Percentiles rank a stretch among this genome's conserved stretches.
phyloP scores from a whole-genome alignment of 2,329 filamentous ascomycete species.

The Remersonia thermophila region DNA sequence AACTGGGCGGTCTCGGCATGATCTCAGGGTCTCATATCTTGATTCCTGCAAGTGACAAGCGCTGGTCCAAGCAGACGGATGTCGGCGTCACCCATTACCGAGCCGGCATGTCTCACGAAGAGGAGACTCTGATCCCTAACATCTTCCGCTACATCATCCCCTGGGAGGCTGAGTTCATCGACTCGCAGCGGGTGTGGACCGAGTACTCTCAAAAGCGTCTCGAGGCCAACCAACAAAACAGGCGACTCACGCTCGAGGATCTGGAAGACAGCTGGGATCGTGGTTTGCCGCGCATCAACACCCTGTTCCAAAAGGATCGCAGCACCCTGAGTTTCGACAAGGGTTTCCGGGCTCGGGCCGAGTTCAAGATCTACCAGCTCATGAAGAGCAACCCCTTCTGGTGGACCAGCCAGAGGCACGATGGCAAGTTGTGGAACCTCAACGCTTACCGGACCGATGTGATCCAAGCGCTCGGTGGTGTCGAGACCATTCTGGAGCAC shows the following conservation, averaged over 20 bases:
- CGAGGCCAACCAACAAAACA: slow-evolving; percentile 95
- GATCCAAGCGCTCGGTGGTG: slow-evolving; percentile 89
- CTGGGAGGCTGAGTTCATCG: slow-evolving; percentile 98
- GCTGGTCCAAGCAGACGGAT: slow-evolving; percentile 97
- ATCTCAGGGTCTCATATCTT: slow-evolving; percentile 97
- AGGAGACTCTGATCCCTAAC: slow-evolving; percentile 95
- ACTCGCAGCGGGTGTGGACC: slow-evolving; percentile 97
- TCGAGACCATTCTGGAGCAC: slow-evolving; percentile 95
- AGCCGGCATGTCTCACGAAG: slow-evolving; percentile 94
- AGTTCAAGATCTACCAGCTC: slow-evolving; percentile 96
- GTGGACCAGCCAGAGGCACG: slow-evolving; percentile 97
- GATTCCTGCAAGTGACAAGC: slow-evolving; percentile 93
- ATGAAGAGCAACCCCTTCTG: slow-evolving; percentile 99
- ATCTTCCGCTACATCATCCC: slow-evolving; percentile 99
- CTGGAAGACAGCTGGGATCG: slow-evolving; percentile 98
- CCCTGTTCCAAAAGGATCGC: slow-evolving; percentile 94
- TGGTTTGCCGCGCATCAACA: slow-evolving; percentile 94
- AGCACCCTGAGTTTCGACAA: slow-evolving; percentile 98
- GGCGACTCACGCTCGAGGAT: slow-evolving; percentile 86
- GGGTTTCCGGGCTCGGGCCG: slow-evolving; percentile 85
- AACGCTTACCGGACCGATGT: slow-evolving; percentile 95
- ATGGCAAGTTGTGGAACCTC: slow-evolving; percentile 94
- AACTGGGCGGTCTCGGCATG: slow-evolving; percentile 94
- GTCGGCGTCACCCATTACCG: slow-evolving; percentile 94
- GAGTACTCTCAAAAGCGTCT: slow-evolving; percentile 97